Conservation (phyloP, 164 flowering plant species). For the Protea cynaroides region DNA sequence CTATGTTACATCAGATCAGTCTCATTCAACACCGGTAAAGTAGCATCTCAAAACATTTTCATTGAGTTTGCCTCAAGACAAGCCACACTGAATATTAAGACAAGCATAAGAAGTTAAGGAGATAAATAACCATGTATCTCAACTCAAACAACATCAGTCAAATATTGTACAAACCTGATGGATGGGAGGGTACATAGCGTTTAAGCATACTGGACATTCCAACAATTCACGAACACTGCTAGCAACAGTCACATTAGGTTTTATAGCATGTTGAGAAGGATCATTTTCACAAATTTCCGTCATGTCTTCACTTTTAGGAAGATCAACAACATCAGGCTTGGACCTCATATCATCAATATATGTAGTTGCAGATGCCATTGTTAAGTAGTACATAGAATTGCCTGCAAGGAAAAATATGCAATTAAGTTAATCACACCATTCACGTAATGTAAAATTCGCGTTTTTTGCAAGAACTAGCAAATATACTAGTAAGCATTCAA, state of each 20-base stretch:
- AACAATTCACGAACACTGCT: constrained; percentile 78
- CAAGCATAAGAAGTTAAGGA: too few species aligned
- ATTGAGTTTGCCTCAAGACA: too few species aligned
- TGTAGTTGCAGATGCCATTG: constrained; percentile 55
- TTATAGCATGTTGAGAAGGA: constrained; percentile 36
- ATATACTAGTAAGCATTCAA: not conserved
- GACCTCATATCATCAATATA: constrained; percentile 52
- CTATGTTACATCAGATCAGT: too few species aligned
- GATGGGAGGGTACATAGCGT: constrained; percentile 96
- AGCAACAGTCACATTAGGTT: constrained; percentile 52
- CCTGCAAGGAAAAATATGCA: not conserved
- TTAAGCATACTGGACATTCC: constrained; percentile 94
- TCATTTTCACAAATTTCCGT: constrained; percentile 50
- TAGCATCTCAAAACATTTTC: too few species aligned
- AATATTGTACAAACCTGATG: constrained; percentile 60
- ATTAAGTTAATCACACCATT: not conserved
- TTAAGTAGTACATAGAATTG: not conserved
- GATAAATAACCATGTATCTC: too few species aligned
- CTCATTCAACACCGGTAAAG: too few species aligned
- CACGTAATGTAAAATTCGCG: not conserved
- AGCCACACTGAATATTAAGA: too few species aligned
- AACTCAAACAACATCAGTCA: not conserved
- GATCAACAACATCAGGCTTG: constrained; percentile 59
- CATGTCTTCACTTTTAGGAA: constrained; percentile 49
- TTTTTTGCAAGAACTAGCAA: not conserved